Evolutionary conservation across 176 grass and related monocot genomes (phyloP).

Genomic region (Carex myosuroides): DNA sequence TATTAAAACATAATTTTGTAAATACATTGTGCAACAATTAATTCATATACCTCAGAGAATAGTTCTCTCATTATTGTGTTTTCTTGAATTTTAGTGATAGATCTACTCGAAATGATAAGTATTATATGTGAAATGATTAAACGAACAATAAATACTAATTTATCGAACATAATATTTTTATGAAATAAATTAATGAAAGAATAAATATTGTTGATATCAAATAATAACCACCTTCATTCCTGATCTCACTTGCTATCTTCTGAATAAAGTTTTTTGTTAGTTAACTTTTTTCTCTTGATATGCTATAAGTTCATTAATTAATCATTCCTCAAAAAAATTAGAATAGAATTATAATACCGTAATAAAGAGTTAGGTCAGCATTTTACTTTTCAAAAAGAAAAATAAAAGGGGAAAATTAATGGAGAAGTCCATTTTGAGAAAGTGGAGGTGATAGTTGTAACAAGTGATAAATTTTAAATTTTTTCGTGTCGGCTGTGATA

Average conservation of each 20-base stretch:
- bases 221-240: neutral
- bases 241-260: neutral
- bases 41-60: neutral
- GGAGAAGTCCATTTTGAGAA: neutral
- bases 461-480: neutral
- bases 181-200: neutral
- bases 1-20: neutral
- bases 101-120: neutral
- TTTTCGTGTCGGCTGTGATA: conserved; percentile 13
- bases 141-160: too few species aligned
- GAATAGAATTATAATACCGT: neutral
- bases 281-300: too few species aligned
- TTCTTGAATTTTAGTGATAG: neutral
- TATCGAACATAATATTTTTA: neutral
- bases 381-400: neutral
- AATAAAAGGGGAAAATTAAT: neutral
- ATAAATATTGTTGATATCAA: neutral
- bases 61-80: neutral
- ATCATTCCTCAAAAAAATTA: neutral
- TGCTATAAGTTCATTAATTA: too few species aligned
- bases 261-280: neutral
- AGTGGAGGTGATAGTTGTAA: neutral
- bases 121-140: too few species aligned
- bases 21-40: neutral
- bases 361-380: neutral